Conservation (phyloP, 2,329 filamentous ascomycete species). For the Neofusicoccum kwambonambiense region DNA sequence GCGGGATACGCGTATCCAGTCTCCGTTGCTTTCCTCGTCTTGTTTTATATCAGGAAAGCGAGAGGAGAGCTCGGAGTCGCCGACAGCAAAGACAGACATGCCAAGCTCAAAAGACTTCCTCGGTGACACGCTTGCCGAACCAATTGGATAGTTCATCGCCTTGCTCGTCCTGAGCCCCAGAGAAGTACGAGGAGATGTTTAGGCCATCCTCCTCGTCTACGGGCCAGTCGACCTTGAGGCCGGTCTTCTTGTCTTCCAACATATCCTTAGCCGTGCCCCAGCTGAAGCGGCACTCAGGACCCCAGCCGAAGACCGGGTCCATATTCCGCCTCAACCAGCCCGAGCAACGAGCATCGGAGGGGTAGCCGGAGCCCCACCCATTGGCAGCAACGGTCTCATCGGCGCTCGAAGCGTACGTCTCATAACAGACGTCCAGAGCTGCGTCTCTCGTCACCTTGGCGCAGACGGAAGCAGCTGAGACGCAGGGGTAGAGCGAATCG, state of each 20-base stretch:
- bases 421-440: conserved; percentile 77
- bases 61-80: background rate
- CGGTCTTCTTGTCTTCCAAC: conserved; percentile 67
- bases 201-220: conserved; percentile 66
- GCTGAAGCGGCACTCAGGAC: conserved; percentile 86
- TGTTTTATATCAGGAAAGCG: background rate
- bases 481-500: conserved; percentile 86
- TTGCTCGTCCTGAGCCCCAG: conserved; percentile 46
- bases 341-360: conserved; percentile 78
- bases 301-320: conserved; percentile 95
- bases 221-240: conserved; percentile 81
- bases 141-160: conserved; percentile 71
- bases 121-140: conserved; percentile 73
- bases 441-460: conserved; percentile 95
- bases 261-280: conserved; percentile 96
- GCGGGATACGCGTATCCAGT: background rate
- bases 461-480: conserved; percentile 89
- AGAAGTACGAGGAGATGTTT: conserved; percentile 76
- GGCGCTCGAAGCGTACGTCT: conserved; percentile 44
- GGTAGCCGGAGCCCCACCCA: conserved; percentile 90
- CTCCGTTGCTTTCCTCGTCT: background rate
- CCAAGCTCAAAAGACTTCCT: conserved; percentile 65
- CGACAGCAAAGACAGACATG: background rate
- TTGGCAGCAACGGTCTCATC: conserved; percentile 33
- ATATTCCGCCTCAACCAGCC: conserved; percentile 81